phyloP scores from a whole-genome alignment of 495 filamentous ascomycete species.

The Annulohypoxylon bovei region DNA sequence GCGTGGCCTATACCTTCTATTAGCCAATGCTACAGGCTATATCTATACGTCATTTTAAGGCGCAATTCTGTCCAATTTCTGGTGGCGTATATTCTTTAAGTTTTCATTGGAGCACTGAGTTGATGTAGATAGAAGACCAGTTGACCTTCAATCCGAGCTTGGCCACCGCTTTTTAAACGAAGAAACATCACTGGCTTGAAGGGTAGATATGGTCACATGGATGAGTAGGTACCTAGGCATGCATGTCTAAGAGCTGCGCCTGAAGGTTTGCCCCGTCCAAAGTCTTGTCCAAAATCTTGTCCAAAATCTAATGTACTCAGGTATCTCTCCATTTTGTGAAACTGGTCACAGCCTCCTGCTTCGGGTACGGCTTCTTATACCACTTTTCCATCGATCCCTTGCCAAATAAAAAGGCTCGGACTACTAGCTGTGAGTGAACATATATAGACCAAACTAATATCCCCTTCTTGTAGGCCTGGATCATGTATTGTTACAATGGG shows the following conservation, averaged over 20 bases:
- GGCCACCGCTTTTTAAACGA: not conserved
- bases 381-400: not conserved
- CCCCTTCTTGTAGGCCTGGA: not conserved
- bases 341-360: not conserved
- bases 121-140: not conserved
- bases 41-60: not conserved
- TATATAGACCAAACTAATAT: not conserved
- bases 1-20: not conserved
- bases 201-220: no score
- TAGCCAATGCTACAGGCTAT: not conserved
- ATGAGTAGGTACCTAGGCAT: no score
- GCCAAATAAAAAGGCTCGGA: not conserved
- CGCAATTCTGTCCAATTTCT: conserved; percentile 26
- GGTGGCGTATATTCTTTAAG: not conserved
- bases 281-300: conserved; percentile 26
- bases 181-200: not conserved
- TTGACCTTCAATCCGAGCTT: not conserved
- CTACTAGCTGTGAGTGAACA: not conserved
- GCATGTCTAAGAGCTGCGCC: not conserved
- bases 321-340: not conserved
- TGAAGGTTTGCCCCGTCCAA: no score
- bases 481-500: not conserved
- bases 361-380: not conserved
- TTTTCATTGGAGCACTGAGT: not conserved
- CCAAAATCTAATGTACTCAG: not conserved